Base-by-base conservation (phyloP, 768 basidiomycete species). In the Dentipellis sp. region DNA sequence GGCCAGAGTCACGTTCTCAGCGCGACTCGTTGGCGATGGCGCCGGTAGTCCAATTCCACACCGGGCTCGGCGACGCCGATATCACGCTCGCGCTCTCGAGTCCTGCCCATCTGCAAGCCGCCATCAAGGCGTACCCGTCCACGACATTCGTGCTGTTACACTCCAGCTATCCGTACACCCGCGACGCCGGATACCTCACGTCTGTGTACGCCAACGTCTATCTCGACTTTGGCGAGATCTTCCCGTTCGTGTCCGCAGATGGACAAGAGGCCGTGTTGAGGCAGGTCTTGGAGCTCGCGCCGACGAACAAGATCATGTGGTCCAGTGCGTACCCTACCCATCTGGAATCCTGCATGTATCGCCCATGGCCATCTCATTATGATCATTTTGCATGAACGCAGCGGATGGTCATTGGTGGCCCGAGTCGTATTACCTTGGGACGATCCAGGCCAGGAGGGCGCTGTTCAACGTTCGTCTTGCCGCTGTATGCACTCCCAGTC, bases 251-350 rank as follows among this genome's bases (percentile, higher is more conserved):
- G 42, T 84, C 84, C 0, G 72, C 70, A 0, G 73, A 77, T 6
- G 89, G 87, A 2, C 88, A 90, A 66, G 72, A 78, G 10, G 63
- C 67, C 0, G 74, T 83, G 48, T 67, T 90, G 29, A 75, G 74
- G 22, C 81, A 90, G 64, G 70, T 87, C 19, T 69, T 91, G 2
- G 89, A 91, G 66, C 69, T 89, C 12, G 73, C 78, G 16, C 89
- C 89, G 11, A 88, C 83, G 29, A 88, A 83, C 65, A 91, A 90
- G 65, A 80, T 91, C 23, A 65, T 91, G 72, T 91, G 86, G 85
- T 89, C 86, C 4, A 88, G 88, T 88, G 62, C 35, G 11, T 52
- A 21, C 16, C 21, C 39, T 47, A 29, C 29, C 29, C 47, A 16
- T 45, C 12, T 46, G 10, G 16, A 4, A 23, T 10, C 10, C 7